These are phyloP conservation scores for Austroboletus novae-zelandiae DNA, from an alignment of 1,284 basidiomycete species.

Conservation along the genomic window DNA sequence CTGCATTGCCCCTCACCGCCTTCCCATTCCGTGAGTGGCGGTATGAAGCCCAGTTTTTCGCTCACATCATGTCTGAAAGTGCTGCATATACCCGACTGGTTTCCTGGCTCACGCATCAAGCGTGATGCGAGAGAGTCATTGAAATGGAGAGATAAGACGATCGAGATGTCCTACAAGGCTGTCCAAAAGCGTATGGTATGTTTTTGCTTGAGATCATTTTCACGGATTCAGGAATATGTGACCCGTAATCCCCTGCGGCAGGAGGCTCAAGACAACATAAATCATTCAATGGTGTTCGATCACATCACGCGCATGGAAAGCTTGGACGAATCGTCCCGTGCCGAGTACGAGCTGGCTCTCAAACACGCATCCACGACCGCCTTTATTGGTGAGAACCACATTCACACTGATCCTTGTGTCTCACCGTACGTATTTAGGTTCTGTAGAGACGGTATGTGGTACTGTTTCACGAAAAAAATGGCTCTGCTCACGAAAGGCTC, in stretches of 20 bases:
- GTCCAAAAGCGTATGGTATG: constrained; percentile 14
- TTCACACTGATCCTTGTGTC: background rate
- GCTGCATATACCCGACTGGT: constrained; percentile 16
- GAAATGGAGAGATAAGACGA: background rate
- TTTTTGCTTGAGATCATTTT: too few relatives aligned
- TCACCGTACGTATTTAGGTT: background rate
- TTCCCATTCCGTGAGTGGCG: constrained; percentile 20
- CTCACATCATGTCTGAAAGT: constrained; percentile 3
- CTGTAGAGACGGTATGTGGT: constrained; percentile 15
- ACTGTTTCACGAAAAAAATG: too few relatives aligned
- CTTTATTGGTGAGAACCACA: constrained; percentile 9
- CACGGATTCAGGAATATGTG: background rate
- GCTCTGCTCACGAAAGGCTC: background rate
- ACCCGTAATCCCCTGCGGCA: background rate
- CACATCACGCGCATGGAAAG: constrained; percentile 14
- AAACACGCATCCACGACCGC: constrained; percentile 4
- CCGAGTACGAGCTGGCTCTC: constrained; percentile 5
- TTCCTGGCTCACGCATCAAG: constrained; percentile 13
- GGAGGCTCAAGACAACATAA: background rate
- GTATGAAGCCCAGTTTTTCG: background rate
- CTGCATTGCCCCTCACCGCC: constrained; percentile 3
- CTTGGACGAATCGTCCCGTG: background rate
- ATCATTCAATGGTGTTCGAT: constrained; percentile 10
- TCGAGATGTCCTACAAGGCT: constrained; percentile 16
- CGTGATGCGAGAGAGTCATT: background rate